Percentiles rank a stretch among this genome's conserved stretches.
These are phyloP conservation scores for Pseudocercospora crystallina DNA, from an alignment of 2,329 filamentous ascomycete genomes.

Conservation along the genomic window DNA sequence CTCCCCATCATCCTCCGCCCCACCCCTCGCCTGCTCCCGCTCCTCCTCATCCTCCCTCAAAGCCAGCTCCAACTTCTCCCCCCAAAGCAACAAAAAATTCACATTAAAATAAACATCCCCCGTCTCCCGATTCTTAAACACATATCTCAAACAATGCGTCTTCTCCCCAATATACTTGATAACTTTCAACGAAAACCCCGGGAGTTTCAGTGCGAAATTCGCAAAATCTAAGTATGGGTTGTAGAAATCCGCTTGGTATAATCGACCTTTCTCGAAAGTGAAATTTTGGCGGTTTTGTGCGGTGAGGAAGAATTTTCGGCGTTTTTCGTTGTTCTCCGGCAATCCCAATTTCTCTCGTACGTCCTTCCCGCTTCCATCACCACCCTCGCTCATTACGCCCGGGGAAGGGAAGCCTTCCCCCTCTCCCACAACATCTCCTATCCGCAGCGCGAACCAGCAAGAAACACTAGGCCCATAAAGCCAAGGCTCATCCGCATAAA, in stretches of 20 bases:
- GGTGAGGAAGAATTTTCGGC: slow-evolving; percentile 46
- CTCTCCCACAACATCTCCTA: slow-evolving; percentile 28
- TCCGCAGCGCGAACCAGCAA: slow-evolving; percentile 35
- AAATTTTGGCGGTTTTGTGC: slow-evolving; percentile 37
- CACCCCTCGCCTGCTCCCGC: slow-evolving; percentile 5
- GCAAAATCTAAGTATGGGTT: slow-evolving; percentile 52
- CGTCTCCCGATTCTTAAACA: slow-evolving; percentile 44
- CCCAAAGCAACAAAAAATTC: slow-evolving; percentile 48
- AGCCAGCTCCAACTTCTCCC: slow-evolving; percentile 40
- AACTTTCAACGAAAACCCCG: slow-evolving; percentile 47
- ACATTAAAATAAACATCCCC: slow-evolving; percentile 46
- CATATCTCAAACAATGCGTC: slow-evolving; percentile 48
- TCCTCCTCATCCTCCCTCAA: slow-evolving; percentile 32
- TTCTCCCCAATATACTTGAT: slow-evolving; percentile 50
- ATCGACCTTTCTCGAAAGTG: slow-evolving; percentile 44
- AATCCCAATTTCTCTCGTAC: slow-evolving; percentile 34
- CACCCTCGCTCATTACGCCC: slow-evolving; percentile 41
- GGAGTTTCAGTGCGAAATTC: slow-evolving; percentile 46
- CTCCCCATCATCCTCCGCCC: not conserved
- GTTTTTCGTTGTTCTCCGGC: slow-evolving; percentile 42
- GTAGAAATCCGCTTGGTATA: slow-evolving; percentile 50
- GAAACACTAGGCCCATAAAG: slow-evolving; percentile 69
- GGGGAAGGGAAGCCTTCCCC: slow-evolving; percentile 30
- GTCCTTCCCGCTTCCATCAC: slow-evolving; percentile 38
- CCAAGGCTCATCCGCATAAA: slow-evolving; percentile 81